Conservation (phyloP, 2,329 filamentous ascomycete species). For the Trichophyton rubrum region DNA sequence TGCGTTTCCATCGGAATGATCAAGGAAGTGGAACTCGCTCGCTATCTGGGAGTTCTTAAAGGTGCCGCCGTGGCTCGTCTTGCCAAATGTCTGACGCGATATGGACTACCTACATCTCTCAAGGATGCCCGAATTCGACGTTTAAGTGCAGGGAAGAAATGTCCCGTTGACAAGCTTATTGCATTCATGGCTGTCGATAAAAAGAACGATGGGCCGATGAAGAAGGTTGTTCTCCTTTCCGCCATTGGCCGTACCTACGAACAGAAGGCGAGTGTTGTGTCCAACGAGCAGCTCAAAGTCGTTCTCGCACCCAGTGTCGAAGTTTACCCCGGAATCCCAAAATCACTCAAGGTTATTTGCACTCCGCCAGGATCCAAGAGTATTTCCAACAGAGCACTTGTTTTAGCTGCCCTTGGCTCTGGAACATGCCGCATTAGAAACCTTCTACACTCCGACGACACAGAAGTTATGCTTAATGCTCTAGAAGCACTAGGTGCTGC, state of each 20-base stretch:
- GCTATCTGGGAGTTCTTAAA: slow-evolving; percentile 72
- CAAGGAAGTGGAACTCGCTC: slow-evolving; percentile 86
- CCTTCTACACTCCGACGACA: slow-evolving; percentile 89
- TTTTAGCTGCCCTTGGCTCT: slow-evolving; percentile 80
- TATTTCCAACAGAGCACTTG: slow-evolving; percentile 86
- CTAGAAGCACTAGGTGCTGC: slow-evolving; percentile 73
- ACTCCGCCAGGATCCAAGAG: slow-evolving; percentile 93
- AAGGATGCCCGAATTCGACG: slow-evolving; percentile 71
- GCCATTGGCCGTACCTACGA: slow-evolving; percentile 83
- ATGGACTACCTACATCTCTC: slow-evolving; percentile 74
- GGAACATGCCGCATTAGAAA: slow-evolving; percentile 85
- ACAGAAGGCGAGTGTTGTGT: slow-evolving; percentile 75
- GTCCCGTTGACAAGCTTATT: slow-evolving; percentile 72
- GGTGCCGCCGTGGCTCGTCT: slow-evolving; percentile 80
- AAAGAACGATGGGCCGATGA: slow-evolving; percentile 91
- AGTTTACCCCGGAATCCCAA: slow-evolving; percentile 59
- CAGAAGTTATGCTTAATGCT: slow-evolving; percentile 93
- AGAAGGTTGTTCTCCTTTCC: slow-evolving; percentile 88
- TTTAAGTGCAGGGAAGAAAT: slow-evolving; percentile 73
- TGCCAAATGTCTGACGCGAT: slow-evolving; percentile 87
- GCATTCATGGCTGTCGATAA: slow-evolving; percentile 97
- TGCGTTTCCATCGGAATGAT: slow-evolving; percentile 97
- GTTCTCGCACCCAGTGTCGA: slow-evolving; percentile 68
- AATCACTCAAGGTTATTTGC: slow-evolving; percentile 56
- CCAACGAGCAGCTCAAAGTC: slow-evolving; percentile 69